phyloP scores from a whole-genome alignment of 2,329 filamentous ascomycete species.

The Neopestalotiopsis sp. region DNA sequence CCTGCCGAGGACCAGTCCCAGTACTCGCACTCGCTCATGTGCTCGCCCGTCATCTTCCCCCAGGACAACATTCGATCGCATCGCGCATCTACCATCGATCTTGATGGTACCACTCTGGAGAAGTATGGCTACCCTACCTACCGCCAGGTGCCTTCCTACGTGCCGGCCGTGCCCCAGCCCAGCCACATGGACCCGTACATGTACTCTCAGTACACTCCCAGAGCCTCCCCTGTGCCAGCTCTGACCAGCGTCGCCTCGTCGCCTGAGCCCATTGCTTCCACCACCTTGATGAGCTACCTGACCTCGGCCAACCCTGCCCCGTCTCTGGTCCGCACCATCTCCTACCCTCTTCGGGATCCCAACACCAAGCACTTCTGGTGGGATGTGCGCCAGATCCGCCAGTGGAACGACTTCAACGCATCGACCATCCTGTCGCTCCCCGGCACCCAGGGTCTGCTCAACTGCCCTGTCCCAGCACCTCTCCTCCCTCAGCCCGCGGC shows the following conservation, averaged over 20 bases:
- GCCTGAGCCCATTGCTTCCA: slow-evolving; percentile 58
- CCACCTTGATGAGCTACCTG: slow-evolving; percentile 79
- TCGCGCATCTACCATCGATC: slow-evolving; percentile 69
- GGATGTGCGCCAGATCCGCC: slow-evolving; percentile 86
- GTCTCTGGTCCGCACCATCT: slow-evolving; percentile 79
- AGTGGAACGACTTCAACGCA: slow-evolving; percentile 82
- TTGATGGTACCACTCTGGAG: slow-evolving; percentile 69
- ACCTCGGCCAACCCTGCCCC: slow-evolving; percentile 81
- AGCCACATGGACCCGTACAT: slow-evolving; percentile 49
- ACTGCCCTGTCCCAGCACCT: slow-evolving; percentile 66
- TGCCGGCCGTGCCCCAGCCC: slow-evolving; percentile 39
- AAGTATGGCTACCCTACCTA: slow-evolving; percentile 87
- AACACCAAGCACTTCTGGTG: slow-evolving; percentile 90
- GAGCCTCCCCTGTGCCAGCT: slow-evolving; percentile 41
- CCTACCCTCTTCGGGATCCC: slow-evolving; percentile 68
- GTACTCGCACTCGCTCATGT: slow-evolving; percentile 59
- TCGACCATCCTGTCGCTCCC: slow-evolving; percentile 74
- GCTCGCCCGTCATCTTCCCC: slow-evolving; percentile 66
- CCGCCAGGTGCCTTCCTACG: slow-evolving; percentile 69
- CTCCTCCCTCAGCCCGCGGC: slow-evolving; percentile 64
- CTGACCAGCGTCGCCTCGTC: slow-evolving; percentile 42
- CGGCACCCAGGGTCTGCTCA: slow-evolving; percentile 74
- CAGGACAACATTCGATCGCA: slow-evolving; percentile 54
- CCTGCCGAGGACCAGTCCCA: slow-evolving; percentile 37
- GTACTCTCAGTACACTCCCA: slow-evolving; percentile 50